These are phyloP conservation scores for Cercospora sojina DNA, from an alignment of 2,329 filamentous ascomycete genomes.

Conservation along the genomic window DNA sequence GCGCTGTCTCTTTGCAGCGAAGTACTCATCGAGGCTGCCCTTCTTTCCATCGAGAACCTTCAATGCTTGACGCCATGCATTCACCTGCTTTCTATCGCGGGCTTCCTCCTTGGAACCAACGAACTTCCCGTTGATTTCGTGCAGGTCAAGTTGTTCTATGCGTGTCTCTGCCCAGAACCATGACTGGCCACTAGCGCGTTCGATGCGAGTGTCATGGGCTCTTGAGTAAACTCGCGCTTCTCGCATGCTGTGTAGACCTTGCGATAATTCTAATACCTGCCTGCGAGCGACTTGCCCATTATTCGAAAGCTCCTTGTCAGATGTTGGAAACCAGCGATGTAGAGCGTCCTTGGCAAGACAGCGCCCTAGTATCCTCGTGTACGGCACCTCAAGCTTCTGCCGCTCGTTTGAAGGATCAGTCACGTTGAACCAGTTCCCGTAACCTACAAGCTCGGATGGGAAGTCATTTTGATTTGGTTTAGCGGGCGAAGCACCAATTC, in stretches of 20 bases:
- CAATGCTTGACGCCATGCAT: constrained; percentile 31
- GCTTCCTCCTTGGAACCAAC: constrained; percentile 24
- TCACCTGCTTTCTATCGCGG: constrained; percentile 25
- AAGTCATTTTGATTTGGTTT: constrained; percentile 18
- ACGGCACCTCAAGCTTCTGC: constrained; percentile 46
- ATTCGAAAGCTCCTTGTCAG: not conserved
- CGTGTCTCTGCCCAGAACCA: constrained; percentile 61
- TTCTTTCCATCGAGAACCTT: constrained; percentile 33
- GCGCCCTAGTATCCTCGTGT: constrained; percentile 55
- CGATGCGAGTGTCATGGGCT: constrained; percentile 51
- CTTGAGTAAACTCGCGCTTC: constrained; percentile 51
- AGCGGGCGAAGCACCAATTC: constrained; percentile 32
- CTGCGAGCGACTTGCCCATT: constrained; percentile 2
- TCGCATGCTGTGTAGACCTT: constrained; percentile 49
- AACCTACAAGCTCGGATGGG: constrained; percentile 36
- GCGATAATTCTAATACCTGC: constrained; percentile 20
- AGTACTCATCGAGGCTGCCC: constrained; percentile 28
- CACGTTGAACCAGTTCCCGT: constrained; percentile 55
- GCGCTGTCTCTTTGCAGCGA: constrained; percentile 28
- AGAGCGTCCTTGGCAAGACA: constrained; percentile 55
- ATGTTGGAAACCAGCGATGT: constrained; percentile 41
- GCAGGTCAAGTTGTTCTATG: constrained; percentile 56
- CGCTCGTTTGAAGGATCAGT: constrained; percentile 44
- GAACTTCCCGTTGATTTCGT: constrained; percentile 25
- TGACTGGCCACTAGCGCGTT: constrained; percentile 36